Percentiles rank a stretch among this genome's conserved stretches.
Evolutionary conservation across 208 protist species (phyloP).

Genomic region (Leishmania tropica): DNA sequence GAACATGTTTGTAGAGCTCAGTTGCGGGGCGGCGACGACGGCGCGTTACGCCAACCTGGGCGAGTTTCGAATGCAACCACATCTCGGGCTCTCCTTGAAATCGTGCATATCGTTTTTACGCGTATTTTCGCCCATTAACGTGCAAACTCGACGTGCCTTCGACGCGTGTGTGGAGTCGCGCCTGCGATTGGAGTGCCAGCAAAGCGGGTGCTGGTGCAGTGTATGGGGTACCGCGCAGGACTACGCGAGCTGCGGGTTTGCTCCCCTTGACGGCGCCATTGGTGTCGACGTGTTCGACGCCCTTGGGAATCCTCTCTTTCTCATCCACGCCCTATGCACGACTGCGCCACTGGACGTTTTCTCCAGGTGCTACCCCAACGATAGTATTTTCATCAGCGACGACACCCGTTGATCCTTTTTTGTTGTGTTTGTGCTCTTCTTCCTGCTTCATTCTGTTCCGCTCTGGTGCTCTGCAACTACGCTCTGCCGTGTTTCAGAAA

Average conservation of each 20-base stretch:
- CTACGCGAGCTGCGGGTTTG: slow-evolving; percentile 39
- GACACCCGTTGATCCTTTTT: background rate
- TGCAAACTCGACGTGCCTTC: slow-evolving; percentile 42
- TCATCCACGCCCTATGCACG: slow-evolving; percentile 56
- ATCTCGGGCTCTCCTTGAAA: background rate
- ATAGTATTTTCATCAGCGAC: slow-evolving; percentile 14
- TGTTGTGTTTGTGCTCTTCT: background rate
- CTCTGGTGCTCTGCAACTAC: background rate
- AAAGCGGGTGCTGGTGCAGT: slow-evolving; percentile 62
- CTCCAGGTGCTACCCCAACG: slow-evolving; percentile 43
- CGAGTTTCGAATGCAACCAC: background rate
- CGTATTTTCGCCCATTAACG: slow-evolving; percentile 54
- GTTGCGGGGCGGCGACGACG: background rate
- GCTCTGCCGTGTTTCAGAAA: background rate
- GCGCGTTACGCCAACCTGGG: slow-evolving; percentile 15
- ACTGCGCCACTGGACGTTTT: slow-evolving; percentile 38
- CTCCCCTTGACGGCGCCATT: slow-evolving; percentile 44
- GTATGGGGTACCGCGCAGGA: slow-evolving; percentile 67
- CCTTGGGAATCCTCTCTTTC: slow-evolving; percentile 49
- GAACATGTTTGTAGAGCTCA: slow-evolving; percentile 7
- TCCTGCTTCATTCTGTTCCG: background rate
- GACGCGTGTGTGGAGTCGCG: slow-evolving; percentile 28
- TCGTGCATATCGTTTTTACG: slow-evolving; percentile 44
- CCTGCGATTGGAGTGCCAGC: slow-evolving; percentile 45
- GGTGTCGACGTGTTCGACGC: slow-evolving; percentile 60